These are phyloP conservation scores for Zalaria obscura DNA, from an alignment of 2,329 filamentous ascomycete species.

Conservation along the genomic window DNA sequence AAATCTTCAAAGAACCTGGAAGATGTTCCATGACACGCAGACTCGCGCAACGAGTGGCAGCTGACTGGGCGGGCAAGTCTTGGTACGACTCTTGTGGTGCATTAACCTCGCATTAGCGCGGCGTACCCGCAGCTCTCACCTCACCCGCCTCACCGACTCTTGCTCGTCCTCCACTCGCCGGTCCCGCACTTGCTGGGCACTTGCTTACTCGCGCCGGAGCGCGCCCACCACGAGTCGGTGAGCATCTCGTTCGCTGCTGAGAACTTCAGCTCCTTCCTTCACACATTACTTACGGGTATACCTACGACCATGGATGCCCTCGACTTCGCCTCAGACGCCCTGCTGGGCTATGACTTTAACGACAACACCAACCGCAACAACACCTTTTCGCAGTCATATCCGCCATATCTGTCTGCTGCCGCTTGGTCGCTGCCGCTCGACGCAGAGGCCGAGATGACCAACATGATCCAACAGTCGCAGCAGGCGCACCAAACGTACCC, in stretches of 20 bases:
- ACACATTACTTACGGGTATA: neutral
- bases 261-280: neutral
- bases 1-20: too few relatives aligned
- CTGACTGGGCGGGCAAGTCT: too few relatives aligned
- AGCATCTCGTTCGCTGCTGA: neutral
- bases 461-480: constrained; percentile 1
- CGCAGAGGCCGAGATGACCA: constrained; percentile 5
- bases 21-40: too few relatives aligned
- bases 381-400: neutral
- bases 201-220: neutral
- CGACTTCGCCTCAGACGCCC: neutral
- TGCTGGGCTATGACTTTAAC: constrained; percentile 2
- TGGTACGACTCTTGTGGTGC: too few relatives aligned
- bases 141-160: neutral
- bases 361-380: neutral
- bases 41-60: too few relatives aligned
- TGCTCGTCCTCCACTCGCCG: neutral
- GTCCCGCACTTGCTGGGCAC: neutral
- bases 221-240: neutral
- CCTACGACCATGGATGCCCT: neutral
- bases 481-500: neutral
- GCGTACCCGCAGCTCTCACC: neutral
- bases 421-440: neutral
- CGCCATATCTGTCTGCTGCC: neutral
- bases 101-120: too few relatives aligned